Conservation (phyloP, 768 basidiomycete species). For the Leucocoprinus birnbaumii region DNA sequence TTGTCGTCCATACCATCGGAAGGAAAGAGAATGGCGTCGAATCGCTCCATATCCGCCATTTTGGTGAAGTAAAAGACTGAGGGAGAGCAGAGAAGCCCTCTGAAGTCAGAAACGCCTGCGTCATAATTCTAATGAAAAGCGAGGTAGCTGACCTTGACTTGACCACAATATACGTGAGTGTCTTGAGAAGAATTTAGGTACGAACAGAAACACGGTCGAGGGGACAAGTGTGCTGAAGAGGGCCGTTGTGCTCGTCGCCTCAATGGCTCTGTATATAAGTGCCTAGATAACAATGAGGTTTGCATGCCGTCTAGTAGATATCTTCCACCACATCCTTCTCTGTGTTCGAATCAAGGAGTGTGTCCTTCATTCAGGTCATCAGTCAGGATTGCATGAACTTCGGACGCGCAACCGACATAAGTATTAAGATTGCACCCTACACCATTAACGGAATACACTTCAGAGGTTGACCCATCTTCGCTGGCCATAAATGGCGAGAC, state of each 20-base stretch:
- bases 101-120: no score
- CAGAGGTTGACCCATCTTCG: constrained; percentile 2
- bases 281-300: constrained; percentile 11
- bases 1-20: constrained; percentile 49
- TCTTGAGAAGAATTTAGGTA: neutral
- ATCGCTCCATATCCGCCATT: constrained; percentile 67
- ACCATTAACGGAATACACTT: constrained; percentile 2
- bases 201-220: neutral
- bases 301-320: constrained; percentile 7
- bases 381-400: constrained; percentile 6
- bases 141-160: neutral
- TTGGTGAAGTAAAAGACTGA: constrained; percentile 18
- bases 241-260: neutral
- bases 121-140: neutral
- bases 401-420: constrained; percentile 6
- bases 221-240: neutral
- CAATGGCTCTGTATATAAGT: constrained; percentile 8
- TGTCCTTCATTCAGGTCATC: constrained; percentile 7
- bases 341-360: constrained; percentile 1
- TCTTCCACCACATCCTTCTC: neutral
- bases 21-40: constrained; percentile 74
- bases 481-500: neutral
- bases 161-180: neutral
- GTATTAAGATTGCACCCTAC: constrained; percentile 5
- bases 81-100: constrained; percentile 6